Conservation (phyloP, 768 basidiomycete species). For the Coprinopsis sp. region DNA sequence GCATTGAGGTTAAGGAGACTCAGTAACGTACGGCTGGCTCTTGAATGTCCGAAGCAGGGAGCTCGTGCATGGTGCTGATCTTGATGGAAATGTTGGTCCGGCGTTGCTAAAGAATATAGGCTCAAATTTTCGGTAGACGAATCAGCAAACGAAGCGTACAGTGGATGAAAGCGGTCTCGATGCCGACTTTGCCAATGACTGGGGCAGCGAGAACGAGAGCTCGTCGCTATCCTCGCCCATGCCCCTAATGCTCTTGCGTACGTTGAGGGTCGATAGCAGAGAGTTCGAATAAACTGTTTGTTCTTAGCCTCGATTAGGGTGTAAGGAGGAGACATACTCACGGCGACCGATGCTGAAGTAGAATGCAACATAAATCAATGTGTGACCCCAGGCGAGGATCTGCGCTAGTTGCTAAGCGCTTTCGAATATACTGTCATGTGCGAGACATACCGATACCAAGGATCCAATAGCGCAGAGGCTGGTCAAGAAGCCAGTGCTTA, state of each 20-base stretch:
- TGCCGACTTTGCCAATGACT: constrained; percentile 36
- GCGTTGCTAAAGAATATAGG: constrained; percentile 23
- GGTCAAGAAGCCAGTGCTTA: constrained; percentile 44
- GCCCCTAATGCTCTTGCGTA: constrained; percentile 38
- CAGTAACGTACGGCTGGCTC: constrained; percentile 23
- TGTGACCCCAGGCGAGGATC: constrained; percentile 45
- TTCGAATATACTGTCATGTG: not conserved
- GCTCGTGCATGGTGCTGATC: constrained; percentile 58
- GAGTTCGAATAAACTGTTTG: constrained; percentile 57
- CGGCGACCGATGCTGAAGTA: constrained; percentile 52
- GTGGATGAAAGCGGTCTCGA: constrained; percentile 20
- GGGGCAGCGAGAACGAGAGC: constrained; percentile 43
- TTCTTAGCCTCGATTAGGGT: too few relatives aligned
- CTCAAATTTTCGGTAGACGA: constrained; percentile 4
- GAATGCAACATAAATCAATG: constrained; percentile 54
- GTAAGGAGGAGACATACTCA: constrained; percentile 20
- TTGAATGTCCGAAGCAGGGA: constrained; percentile 32
- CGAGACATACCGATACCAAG: constrained; percentile 26
- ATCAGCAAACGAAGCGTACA: constrained; percentile 24
- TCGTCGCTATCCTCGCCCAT: constrained; percentile 43
- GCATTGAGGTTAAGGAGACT: not conserved
- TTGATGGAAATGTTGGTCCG: constrained; percentile 58
- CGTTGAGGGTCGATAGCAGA: constrained; percentile 50
- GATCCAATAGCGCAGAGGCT: constrained; percentile 29
- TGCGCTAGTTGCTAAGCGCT: constrained; percentile 13